phyloP scores from a whole-genome alignment of 768 basidiomycete species.

The Boletellus sp. region DNA sequence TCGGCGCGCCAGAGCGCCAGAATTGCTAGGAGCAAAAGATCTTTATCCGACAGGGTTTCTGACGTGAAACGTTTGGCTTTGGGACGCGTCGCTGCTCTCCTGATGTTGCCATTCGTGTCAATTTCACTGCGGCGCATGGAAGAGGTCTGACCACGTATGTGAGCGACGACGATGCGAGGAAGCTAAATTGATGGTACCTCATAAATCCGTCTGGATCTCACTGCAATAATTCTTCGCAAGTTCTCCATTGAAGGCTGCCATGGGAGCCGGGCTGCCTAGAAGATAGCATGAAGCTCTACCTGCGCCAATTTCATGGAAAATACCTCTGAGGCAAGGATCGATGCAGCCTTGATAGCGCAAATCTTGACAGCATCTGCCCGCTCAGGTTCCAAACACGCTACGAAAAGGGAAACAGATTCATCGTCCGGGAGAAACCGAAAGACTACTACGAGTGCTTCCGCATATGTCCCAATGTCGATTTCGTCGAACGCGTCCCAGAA shows the following conservation, averaged over 20 bases:
- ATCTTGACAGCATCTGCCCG: conserved; percentile 80
- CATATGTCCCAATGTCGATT: conserved; percentile 71
- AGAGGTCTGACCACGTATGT: conserved; percentile 37
- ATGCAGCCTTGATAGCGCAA: conserved; percentile 67
- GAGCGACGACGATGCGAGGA: conserved; percentile 4
- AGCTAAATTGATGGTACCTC: conserved; percentile 38
- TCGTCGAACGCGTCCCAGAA: conserved; percentile 74
- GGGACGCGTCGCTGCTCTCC: conserved; percentile 53
- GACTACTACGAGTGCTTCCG: conserved; percentile 68
- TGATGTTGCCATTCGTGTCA: conserved; percentile 53
- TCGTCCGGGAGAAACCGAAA: conserved; percentile 67
- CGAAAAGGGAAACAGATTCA: conserved; percentile 59
- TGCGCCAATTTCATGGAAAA: conserved; percentile 8
- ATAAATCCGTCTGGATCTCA: conserved; percentile 53
- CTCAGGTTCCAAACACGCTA: conserved; percentile 66
- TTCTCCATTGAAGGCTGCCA: conserved; percentile 55
- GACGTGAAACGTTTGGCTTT: conserved; percentile 54
- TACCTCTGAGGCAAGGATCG: conserved; percentile 68
- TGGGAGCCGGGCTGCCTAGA: conserved; percentile 48
- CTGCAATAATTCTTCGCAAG: conserved; percentile 42
- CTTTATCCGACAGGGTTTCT: conserved; percentile 63
- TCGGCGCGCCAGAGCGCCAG: conserved; percentile 64
- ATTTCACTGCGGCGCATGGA: conserved; percentile 57
- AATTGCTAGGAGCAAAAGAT: conserved; percentile 67
- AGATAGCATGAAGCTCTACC: conserved; percentile 8